Conservation (phyloP, 139 green algal species). For the Axilococcus clingmanii region DNA sequence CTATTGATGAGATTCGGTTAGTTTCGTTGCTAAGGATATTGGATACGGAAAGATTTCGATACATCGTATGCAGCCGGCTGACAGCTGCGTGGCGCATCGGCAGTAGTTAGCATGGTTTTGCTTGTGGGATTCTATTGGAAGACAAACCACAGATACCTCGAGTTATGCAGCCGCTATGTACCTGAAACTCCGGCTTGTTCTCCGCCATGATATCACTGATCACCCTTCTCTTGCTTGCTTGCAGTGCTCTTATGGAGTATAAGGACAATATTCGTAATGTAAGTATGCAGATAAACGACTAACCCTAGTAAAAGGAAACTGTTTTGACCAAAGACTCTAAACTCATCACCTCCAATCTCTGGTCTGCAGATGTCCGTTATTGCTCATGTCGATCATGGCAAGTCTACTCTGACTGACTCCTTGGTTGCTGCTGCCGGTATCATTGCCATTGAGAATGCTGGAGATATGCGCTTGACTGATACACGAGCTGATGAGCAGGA, state of each 20-base stretch:
- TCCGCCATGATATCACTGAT: neutral
- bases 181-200: neutral
- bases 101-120: neutral
- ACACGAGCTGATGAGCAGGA: conserved; percentile 97
- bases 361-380: conserved; percentile 86
- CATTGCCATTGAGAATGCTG: conserved; percentile 91
- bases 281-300: conserved; percentile 12
- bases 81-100: neutral
- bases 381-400: conserved; percentile 88
- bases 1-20: conserved; percentile 53
- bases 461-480: conserved; percentile 86
- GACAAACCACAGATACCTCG: neutral
- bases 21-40: conserved; percentile 7
- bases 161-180: neutral
- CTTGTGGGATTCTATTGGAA: neutral
- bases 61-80: neutral
- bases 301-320: neutral
- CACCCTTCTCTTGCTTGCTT: neutral
- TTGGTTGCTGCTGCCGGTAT: conserved; percentile 98
- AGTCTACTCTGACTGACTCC: conserved; percentile 95
- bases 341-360: neutral
- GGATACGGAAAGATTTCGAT: neutral
- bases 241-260: conserved; percentile 71
- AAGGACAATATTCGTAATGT: conserved; percentile 89
- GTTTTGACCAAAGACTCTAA: neutral